phyloP scores from a whole-genome alignment of 208 protist genomes.

The Leishmania amazonensis region DNA sequence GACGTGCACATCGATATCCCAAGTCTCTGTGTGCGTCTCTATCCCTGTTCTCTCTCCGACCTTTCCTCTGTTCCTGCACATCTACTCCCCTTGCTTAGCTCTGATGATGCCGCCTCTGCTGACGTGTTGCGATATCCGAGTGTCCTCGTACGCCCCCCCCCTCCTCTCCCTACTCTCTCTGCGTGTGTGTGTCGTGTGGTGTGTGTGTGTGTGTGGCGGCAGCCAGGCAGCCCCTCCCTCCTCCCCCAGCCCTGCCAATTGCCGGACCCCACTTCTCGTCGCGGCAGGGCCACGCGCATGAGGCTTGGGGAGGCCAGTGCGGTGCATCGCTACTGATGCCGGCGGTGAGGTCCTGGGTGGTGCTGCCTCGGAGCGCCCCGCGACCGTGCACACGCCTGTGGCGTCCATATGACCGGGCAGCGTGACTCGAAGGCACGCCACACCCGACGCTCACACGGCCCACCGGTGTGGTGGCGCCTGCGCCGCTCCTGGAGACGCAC shows the following conservation, averaged over 20 bases:
- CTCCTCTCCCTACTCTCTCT: background rate
- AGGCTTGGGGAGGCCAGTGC: background rate
- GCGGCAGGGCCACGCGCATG: background rate
- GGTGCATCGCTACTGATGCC: background rate
- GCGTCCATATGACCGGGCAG: background rate
- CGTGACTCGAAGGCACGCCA: background rate
- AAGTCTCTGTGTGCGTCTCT: background rate
- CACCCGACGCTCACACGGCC: background rate
- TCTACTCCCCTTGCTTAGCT: background rate
- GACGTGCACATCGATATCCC: background rate
- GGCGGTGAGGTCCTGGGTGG: background rate
- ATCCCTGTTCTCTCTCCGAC: background rate
- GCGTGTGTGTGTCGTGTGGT: background rate
- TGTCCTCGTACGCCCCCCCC: background rate
- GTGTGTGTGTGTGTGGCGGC: background rate
- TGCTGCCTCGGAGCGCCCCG: background rate
- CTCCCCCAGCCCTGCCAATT: background rate
- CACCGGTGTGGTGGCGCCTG: background rate
- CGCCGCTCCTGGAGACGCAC: background rate
- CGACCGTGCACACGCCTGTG: background rate
- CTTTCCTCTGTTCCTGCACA: constrained; percentile 4
- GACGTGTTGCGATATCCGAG: too few relatives aligned
- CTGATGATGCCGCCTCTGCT: too few relatives aligned
- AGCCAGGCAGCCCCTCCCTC: background rate
- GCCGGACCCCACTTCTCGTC: background rate